Conservation (phyloP, 495 filamentous ascomycete species). For the Neurospora sp. region DNA sequence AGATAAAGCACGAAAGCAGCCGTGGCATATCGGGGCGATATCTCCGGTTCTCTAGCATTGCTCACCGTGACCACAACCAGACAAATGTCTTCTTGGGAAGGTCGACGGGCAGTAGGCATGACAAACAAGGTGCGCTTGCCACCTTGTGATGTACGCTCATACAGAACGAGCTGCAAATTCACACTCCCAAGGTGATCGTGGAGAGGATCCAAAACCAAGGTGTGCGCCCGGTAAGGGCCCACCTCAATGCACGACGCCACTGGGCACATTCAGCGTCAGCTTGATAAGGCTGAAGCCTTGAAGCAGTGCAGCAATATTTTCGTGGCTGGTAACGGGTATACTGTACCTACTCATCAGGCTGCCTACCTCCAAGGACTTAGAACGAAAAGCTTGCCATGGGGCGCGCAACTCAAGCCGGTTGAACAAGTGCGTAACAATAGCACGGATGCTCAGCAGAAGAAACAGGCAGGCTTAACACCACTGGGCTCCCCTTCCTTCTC, state of each 20-base stretch:
- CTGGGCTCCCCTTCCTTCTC: background rate
- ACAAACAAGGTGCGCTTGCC: background rate
- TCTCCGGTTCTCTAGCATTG: background rate
- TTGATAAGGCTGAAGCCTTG: background rate
- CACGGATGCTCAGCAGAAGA: background rate
- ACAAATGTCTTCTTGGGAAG: background rate
- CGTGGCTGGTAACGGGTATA: background rate
- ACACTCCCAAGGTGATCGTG: background rate
- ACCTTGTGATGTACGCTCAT: background rate
- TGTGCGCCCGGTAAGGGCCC: background rate
- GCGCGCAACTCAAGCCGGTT: background rate
- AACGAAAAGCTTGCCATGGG: background rate
- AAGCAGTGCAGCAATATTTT: background rate
- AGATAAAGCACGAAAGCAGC: background rate
- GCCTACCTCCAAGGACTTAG: background rate
- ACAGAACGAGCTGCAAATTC: background rate
- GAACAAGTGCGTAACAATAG: background rate
- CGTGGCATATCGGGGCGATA: background rate
- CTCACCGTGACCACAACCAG: background rate
- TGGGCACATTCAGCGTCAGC: background rate
- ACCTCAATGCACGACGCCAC: background rate
- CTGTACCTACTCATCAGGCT: background rate
- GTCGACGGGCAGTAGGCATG: background rate
- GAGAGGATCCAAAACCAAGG: background rate
- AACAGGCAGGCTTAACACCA: background rate